Evolutionary conservation across 768 basidiomycete species (phyloP).

Genomic region (Clathrus columnatus): DNA sequence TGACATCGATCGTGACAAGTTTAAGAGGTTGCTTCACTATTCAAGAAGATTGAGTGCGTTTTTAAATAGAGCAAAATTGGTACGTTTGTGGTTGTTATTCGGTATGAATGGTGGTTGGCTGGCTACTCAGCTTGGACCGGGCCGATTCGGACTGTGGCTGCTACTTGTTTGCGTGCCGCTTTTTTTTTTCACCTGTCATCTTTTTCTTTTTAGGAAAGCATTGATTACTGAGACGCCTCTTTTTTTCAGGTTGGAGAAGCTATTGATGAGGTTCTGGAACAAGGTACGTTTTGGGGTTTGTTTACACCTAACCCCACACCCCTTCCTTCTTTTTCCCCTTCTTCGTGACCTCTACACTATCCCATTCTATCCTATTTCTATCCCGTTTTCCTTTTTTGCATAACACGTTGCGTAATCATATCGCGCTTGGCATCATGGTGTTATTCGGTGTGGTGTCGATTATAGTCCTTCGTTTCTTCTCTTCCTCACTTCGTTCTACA

Average conservation of each 20-base stretch:
- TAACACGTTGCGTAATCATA: neutral
- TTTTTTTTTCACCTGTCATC: too few species aligned
- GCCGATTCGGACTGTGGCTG: too few species aligned
- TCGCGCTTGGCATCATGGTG: neutral
- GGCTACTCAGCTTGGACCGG: conserved; percentile 3
- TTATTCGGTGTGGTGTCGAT: neutral
- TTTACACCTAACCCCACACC: too few species aligned
- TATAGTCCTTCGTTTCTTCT: neutral
- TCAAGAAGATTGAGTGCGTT: conserved; percentile 82
- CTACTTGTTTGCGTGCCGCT: too few species aligned
- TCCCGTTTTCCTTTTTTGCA: neutral
- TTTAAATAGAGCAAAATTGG: conserved; percentile 83
- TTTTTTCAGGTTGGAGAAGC: conserved; percentile 68
- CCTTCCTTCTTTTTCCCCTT: too few species aligned
- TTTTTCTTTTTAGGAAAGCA: neutral
- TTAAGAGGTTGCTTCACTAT: conserved; percentile 87
- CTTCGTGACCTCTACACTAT: neutral
- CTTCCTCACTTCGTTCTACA: too few species aligned
- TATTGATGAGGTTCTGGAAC: conserved; percentile 83
- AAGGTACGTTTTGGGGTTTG: conserved; percentile 56
- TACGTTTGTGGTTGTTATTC: conserved; percentile 25
- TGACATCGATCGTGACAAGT: conserved; percentile 90
- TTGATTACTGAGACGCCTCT: conserved; percentile 1
- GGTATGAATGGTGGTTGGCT: neutral
- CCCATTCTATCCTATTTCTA: neutral